A percentile compares a stretch with the other conserved stretches of the same genome.
Conservation (phyloP, 2,329 filamentous ascomycete species). For the Byssothecium circinans region DNA sequence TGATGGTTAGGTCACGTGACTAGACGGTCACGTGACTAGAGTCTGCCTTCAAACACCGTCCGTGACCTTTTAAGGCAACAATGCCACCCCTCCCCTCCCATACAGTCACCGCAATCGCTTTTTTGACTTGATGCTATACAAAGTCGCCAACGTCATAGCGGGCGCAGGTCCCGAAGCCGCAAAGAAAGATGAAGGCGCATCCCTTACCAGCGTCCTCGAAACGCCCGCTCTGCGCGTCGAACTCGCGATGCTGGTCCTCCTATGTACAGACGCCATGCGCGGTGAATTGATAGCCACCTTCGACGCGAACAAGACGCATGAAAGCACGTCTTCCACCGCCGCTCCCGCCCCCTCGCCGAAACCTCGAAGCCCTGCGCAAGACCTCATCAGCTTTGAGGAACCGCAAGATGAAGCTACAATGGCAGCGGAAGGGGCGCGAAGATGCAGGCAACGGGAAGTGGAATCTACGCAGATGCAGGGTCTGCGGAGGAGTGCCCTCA, state of each 20-base stretch:
- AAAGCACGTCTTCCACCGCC: conserved; percentile 9
- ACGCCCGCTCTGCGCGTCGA: conserved; percentile 47
- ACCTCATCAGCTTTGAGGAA: conserved; percentile 36
- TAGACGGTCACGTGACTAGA: too few species aligned
- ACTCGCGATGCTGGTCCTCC: conserved; percentile 50
- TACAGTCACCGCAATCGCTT: too few species aligned
- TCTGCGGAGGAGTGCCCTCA: conserved; percentile 67
- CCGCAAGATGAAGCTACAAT: conserved; percentile 27
- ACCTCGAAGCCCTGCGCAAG: conserved; percentile 12
- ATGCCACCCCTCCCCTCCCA: too few species aligned
- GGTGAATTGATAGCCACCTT: conserved; percentile 29
- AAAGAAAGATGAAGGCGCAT: conserved; percentile 30
- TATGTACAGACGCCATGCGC: conserved; percentile 50
- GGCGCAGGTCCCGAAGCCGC: conserved; percentile 18
- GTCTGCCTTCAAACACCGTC: too few species aligned
- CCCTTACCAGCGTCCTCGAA: conserved; percentile 43
- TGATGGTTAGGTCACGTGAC: too few species aligned
- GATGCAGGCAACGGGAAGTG: conserved; percentile 51
- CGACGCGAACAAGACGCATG: conserved; percentile 25
- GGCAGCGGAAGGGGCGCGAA: conserved; percentile 17
- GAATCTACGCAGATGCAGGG: conserved; percentile 58
- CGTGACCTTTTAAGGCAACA: too few species aligned
- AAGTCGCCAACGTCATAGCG: conserved; percentile 24
- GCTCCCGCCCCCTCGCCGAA: conserved; percentile 10
- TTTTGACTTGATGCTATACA: conserved; percentile 20